A percentile compares a stretch with the other conserved stretches of the same genome.
Conservation (phyloP, 31 red algal species). For the Porphyra umbilicalis region DNA sequence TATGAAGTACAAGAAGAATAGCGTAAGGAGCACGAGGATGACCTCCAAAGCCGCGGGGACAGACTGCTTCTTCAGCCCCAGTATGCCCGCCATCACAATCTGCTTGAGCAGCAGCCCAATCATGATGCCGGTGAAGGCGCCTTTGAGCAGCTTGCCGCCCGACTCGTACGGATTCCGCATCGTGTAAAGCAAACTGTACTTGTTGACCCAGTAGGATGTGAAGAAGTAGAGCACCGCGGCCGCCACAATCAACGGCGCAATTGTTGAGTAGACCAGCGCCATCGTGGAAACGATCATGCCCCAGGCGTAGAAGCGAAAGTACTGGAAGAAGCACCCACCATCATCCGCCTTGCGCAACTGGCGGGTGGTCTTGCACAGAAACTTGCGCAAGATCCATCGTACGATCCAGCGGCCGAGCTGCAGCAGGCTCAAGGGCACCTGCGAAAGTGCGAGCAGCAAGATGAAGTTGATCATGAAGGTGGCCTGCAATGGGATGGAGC, state of each 20-base stretch:
- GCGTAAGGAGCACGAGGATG: conserved; percentile 29
- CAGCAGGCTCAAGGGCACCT: conserved; percentile 41
- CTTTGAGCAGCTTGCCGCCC: conserved; percentile 65
- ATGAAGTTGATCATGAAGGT: conserved; percentile 84
- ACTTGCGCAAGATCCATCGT: conserved; percentile 37
- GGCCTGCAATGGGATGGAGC: conserved; percentile 44
- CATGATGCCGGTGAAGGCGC: conserved; percentile 41
- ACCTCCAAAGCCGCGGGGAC: conserved; percentile 26
- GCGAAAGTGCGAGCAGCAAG: conserved; percentile 44
- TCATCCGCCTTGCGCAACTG: conserved; percentile 33
- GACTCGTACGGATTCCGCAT: conserved; percentile 47
- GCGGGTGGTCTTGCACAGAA: conserved; percentile 44
- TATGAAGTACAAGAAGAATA: conserved; percentile 30
- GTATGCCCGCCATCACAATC: conserved; percentile 57
- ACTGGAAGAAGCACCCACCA: conserved; percentile 22
- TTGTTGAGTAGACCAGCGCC: conserved; percentile 62
- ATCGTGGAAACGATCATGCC: conserved; percentile 45
- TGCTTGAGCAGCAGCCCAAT: conserved; percentile 44
- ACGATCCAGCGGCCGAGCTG: conserved; percentile 38
- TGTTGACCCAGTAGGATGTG: conserved; percentile 50
- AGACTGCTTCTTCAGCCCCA: conserved; percentile 48
- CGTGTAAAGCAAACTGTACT: conserved; percentile 72
- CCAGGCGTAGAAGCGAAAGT: conserved; percentile 35
- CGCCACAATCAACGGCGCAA: conserved; percentile 54
- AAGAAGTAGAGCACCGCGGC: conserved; percentile 47